Percentiles rank a stretch among this genome's conserved stretches.
Conservation (phyloP, 805 yeast genomes). For the Starmerella floris region DNA sequence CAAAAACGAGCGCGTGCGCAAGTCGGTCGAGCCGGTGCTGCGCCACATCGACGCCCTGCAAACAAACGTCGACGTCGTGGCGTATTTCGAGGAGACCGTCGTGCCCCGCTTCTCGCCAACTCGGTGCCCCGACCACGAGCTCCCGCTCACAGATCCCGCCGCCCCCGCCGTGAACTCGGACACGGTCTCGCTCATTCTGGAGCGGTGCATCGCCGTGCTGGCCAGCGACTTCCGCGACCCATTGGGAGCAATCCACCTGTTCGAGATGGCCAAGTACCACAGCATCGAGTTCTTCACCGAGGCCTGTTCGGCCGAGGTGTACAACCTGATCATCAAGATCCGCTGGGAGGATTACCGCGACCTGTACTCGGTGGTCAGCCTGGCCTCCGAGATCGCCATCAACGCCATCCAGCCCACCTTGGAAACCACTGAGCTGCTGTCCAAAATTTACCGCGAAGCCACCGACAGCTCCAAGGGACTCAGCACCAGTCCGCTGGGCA, state of each 20-base stretch:
- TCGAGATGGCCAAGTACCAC: slow-evolving; percentile 27
- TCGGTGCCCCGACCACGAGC: not conserved
- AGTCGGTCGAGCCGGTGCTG: slow-evolving; percentile 13
- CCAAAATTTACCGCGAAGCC: slow-evolving; percentile 21
- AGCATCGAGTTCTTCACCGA: slow-evolving; percentile 29
- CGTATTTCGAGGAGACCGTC: slow-evolving; percentile 18
- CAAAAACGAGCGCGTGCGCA: not conserved
- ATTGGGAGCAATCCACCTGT: slow-evolving; percentile 28
- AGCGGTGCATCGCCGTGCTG: slow-evolving; percentile 15
- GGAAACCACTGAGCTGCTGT: slow-evolving; percentile 26
- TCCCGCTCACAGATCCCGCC: not conserved
- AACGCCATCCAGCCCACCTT: slow-evolving; percentile 32
- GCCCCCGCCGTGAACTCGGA: slow-evolving; percentile 7
- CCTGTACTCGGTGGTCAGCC: slow-evolving; percentile 26
- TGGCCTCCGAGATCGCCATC: slow-evolving; percentile 32
- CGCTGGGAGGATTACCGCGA: slow-evolving; percentile 33
- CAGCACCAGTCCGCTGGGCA: slow-evolving; percentile 14
- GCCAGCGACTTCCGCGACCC: slow-evolving; percentile 23
- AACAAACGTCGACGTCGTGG: slow-evolving; percentile 21
- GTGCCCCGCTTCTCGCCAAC: slow-evolving; percentile 14
- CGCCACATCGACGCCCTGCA: slow-evolving; percentile 19
- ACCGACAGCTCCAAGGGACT: slow-evolving; percentile 21
- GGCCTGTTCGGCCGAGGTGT: slow-evolving; percentile 31
- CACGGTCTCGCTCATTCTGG: slow-evolving; percentile 12
- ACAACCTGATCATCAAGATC: slow-evolving; percentile 29